phyloP scores from a whole-genome alignment of 2,329 filamentous ascomycete species.

The Amylocarpus encephaloides region DNA sequence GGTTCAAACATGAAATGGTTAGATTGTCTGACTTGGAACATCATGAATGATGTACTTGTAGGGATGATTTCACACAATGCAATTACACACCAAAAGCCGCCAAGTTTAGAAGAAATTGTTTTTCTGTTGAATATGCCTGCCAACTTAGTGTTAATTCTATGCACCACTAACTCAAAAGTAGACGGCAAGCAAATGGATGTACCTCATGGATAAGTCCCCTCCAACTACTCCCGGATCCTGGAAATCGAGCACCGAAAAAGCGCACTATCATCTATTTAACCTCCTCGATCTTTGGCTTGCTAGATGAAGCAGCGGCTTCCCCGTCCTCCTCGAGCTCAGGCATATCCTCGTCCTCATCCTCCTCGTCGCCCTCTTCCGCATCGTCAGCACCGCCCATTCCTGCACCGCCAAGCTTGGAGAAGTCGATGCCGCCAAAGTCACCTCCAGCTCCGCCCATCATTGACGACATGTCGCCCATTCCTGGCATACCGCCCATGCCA shows the following conservation, averaged over 20 bases:
- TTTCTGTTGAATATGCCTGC: neutral
- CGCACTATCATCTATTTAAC: slow-evolving; percentile 25
- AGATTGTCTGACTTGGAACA: too few relatives aligned
- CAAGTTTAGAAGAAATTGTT: neutral
- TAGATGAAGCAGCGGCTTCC: slow-evolving; percentile 35
- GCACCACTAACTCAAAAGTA: neutral
- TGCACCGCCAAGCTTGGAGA: slow-evolving; percentile 77
- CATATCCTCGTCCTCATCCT: slow-evolving; percentile 65
- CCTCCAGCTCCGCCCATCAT: slow-evolving; percentile 43
- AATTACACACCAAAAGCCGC: too few relatives aligned
- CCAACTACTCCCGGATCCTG: slow-evolving; percentile 8
- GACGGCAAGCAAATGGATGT: neutral
- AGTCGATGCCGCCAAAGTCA: slow-evolving; percentile 84
- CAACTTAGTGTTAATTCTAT: neutral
- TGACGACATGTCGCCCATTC: slow-evolving; percentile 36
- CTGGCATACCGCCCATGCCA: slow-evolving; percentile 50
- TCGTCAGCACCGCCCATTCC: slow-evolving; percentile 39
- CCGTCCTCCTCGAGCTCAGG: slow-evolving; percentile 61
- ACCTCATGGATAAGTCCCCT: neutral
- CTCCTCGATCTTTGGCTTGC: slow-evolving; percentile 37
- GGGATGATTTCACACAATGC: too few relatives aligned
- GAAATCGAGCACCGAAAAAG: slow-evolving; percentile 13
- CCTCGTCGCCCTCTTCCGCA: slow-evolving; percentile 35
- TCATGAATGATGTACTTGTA: too few relatives aligned
- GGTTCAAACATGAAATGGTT: too few relatives aligned